These are phyloP conservation scores for Sporothrix dimorphospora DNA, from an alignment of 2,329 filamentous ascomycete species.

Conservation along the genomic window DNA sequence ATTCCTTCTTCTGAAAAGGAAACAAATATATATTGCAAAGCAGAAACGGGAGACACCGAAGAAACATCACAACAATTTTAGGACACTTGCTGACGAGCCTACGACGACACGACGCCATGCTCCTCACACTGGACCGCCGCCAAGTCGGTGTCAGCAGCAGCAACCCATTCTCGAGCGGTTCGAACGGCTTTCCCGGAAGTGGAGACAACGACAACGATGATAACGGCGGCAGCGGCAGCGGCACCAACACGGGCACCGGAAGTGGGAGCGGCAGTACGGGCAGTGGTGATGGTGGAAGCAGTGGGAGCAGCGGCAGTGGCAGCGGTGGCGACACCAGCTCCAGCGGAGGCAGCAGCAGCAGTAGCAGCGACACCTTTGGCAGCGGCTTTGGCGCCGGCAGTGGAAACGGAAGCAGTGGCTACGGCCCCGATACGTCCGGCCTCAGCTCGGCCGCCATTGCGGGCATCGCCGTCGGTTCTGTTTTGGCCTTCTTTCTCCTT, in stretches of 20 bases:
- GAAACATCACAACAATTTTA: not conserved
- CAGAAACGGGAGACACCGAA: not conserved
- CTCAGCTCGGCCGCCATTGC: constrained; percentile 22
- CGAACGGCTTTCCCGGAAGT: not conserved
- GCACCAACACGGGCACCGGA: not conserved
- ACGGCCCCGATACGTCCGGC: not conserved
- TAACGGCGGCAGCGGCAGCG: not conserved
- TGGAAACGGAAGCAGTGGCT: not conserved
- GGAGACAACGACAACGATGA: not conserved
- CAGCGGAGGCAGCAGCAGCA: not conserved
- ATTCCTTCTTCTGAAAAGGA: not conserved
- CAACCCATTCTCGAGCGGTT: constrained; percentile 7
- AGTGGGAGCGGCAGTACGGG: not conserved
- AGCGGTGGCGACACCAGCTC: not conserved
- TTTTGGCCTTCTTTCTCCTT: not conserved
- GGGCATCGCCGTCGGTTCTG: constrained; percentile 24
- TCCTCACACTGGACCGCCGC: not conserved
- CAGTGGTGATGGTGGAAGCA: not conserved
- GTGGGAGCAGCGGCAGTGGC: not conserved
- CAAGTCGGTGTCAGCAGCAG: constrained; percentile 14
- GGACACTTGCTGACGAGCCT: not conserved
- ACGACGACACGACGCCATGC: not conserved
- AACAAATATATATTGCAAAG: not conserved
- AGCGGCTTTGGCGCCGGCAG: not conserved
- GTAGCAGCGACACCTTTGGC: not conserved